Conservation (phyloP, 352 stramenopile species). For the Pythium myriotylum region DNA sequence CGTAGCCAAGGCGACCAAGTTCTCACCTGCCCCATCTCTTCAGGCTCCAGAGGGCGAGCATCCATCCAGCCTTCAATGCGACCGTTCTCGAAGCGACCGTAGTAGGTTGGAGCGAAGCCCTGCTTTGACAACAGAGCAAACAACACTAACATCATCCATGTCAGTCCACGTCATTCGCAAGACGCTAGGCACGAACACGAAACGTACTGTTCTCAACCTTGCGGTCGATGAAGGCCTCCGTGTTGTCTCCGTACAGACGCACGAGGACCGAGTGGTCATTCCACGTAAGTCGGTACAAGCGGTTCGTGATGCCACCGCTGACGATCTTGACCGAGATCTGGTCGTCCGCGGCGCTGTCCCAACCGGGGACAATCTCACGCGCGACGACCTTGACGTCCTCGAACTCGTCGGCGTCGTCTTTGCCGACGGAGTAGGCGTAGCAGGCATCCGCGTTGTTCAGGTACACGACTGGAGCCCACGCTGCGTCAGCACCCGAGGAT, state of each 20-base stretch:
- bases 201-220: constrained; percentile 89
- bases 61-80: constrained; percentile 92
- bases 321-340: constrained; percentile 87
- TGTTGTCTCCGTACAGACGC: constrained; percentile 92
- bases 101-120: constrained; percentile 88
- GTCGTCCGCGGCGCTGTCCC: constrained; percentile 52
- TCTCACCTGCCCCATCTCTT: constrained; percentile 80
- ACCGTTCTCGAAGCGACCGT: constrained; percentile 91
- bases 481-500: background rate
- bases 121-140: constrained; percentile 85
- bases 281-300: constrained; percentile 87
- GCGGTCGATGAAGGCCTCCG: constrained; percentile 92
- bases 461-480: constrained; percentile 55
- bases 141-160: too few species aligned
- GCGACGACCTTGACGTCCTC: constrained; percentile 81
- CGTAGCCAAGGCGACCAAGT: background rate
- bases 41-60: constrained; percentile 76
- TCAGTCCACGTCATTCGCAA: background rate
- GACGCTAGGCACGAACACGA: constrained; percentile 4
- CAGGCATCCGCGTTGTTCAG: constrained; percentile 80
- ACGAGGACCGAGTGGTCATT: constrained; percentile 81
- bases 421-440: constrained; percentile 71
- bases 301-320: constrained; percentile 93
- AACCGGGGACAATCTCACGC: constrained; percentile 64
- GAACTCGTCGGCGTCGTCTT: constrained; percentile 67